phyloP scores from a whole-genome alignment of 805 yeast species.

The Lachancea mirantina region DNA sequence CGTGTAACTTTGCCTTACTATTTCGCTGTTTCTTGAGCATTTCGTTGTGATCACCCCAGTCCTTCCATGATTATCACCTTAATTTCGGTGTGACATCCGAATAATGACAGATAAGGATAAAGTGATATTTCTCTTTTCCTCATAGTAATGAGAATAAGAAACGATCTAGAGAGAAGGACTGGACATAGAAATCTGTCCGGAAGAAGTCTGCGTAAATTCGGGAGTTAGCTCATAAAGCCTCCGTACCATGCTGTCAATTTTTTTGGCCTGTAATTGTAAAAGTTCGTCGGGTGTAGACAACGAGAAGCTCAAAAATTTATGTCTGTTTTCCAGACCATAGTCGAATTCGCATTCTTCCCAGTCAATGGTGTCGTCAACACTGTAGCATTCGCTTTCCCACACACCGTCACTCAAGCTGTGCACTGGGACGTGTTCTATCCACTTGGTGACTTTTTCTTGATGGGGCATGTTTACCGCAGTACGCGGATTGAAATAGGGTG shows the following conservation, averaged over 20 bases:
- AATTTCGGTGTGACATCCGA: too few species aligned
- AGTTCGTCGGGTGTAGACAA: conserved; percentile 19
- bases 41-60: too few species aligned
- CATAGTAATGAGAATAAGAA: too few species aligned
- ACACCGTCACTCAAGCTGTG: conserved; percentile 16
- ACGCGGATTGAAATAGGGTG: conserved; percentile 54
- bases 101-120: too few species aligned
- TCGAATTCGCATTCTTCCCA: conserved; percentile 33
- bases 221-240: conserved; percentile 14
- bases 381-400: conserved; percentile 21
- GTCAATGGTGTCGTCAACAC: conserved; percentile 17
- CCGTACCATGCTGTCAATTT: conserved; percentile 21
- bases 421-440: conserved; percentile 57
- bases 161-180: too few species aligned
- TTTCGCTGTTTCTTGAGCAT: too few species aligned
- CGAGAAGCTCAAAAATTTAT: conserved; percentile 2
- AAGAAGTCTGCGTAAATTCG: conserved; percentile 4
- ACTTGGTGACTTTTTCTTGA: conserved; percentile 54
- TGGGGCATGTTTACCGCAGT: conserved; percentile 55
- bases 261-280: conserved; percentile 20
- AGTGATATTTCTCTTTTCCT: too few species aligned
- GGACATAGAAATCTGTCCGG: too few species aligned
- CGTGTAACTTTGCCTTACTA: too few species aligned
- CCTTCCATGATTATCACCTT: too few species aligned
- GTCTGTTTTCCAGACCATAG: conserved; percentile 7